Conservation (phyloP, 2,329 filamentous ascomycete species). For the Clarireedia homoeocarpa region DNA sequence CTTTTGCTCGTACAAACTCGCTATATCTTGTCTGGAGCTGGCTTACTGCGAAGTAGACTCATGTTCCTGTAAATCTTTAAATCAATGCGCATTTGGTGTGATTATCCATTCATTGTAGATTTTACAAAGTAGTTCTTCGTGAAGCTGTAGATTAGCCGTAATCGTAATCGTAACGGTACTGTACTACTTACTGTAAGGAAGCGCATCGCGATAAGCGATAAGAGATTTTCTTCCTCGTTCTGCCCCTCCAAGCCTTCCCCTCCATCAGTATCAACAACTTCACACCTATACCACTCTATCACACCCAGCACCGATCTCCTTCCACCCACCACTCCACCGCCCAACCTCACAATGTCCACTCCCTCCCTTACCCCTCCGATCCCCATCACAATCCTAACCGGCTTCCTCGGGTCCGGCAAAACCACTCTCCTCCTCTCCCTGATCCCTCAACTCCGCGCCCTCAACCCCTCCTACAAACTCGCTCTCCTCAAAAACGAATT, state of each 20-base stretch:
- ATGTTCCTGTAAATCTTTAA: too few relatives aligned
- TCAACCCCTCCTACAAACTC: slow-evolving; percentile 69
- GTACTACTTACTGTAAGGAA: not conserved
- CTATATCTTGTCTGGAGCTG: too few relatives aligned
- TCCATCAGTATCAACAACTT: not conserved
- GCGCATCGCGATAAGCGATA: not conserved
- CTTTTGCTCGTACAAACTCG: too few relatives aligned
- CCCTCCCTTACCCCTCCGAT: slow-evolving; percentile 41
- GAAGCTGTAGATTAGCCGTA: too few relatives aligned
- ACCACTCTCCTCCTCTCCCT: slow-evolving; percentile 94
- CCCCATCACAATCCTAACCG: slow-evolving; percentile 90
- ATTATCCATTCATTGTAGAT: too few relatives aligned
- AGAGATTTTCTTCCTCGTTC: not conserved
- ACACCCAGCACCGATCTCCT: not conserved
- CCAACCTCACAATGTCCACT: not conserved
- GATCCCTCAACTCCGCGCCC: slow-evolving; percentile 75
- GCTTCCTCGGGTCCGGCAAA: slow-evolving; percentile 93
- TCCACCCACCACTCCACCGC: too few relatives aligned
- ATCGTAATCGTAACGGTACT: too few relatives aligned
- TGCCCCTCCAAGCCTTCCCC: not conserved
- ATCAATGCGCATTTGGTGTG: too few relatives aligned
- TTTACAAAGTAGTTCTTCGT: too few relatives aligned
- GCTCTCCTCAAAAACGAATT: slow-evolving; percentile 98
- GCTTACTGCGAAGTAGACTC: too few relatives aligned
- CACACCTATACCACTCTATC: not conserved